Evolutionary conservation across 305 asterid species (phyloP).

Genomic region (Fraxinus dipetala): DNA sequence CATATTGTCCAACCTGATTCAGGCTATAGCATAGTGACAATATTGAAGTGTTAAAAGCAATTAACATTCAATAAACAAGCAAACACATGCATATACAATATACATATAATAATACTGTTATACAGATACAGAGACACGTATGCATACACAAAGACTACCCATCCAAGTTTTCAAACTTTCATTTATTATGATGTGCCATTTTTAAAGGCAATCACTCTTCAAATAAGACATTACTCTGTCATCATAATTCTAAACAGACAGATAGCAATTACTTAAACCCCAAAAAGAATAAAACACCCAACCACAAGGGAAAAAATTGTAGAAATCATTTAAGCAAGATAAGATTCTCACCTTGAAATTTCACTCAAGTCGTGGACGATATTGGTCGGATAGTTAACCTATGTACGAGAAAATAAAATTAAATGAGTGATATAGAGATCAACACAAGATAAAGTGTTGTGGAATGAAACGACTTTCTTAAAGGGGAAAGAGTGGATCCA

Average conservation of each 20-base stretch:
- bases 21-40: conserved; percentile 55
- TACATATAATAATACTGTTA: neutral
- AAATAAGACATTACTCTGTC: neutral
- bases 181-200: neutral
- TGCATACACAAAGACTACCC: neutral
- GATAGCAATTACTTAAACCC: neutral
- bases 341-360: conserved; percentile 56
- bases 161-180: neutral
- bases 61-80: conserved; percentile 19
- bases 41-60: conserved; percentile 36
- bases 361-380: conserved; percentile 52
- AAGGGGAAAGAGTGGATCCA: neutral
- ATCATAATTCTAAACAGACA: neutral
- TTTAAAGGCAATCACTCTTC: neutral
- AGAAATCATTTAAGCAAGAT: conserved; percentile 20
- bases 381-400: conserved; percentile 86
- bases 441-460: neutral
- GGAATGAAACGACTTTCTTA: neutral
- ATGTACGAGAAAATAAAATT: conserved; percentile 22
- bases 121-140: neutral
- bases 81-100: neutral
- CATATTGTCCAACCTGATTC: conserved; percentile 59
- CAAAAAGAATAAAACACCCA: neutral
- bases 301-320: neutral
- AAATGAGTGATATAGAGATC: conserved; percentile 16